phyloP scores from a whole-genome alignment of 129 eudicot genomes.

The Oenanthe sinensis region DNA sequence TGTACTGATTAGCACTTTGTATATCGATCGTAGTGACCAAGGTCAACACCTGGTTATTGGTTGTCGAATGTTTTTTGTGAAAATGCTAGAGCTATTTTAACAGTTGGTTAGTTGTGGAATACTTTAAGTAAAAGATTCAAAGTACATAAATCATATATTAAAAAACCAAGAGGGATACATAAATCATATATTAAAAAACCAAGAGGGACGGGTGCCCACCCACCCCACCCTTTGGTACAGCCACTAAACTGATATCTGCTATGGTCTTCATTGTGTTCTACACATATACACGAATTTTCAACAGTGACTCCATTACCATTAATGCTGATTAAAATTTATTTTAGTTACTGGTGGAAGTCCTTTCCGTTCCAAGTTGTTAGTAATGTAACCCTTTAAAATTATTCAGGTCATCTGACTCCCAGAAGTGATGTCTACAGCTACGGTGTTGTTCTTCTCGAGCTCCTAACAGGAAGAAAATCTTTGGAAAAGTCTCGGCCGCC shows the following conservation, averaged over 20 bases:
- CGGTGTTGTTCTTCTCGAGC: slow-evolving; percentile 88
- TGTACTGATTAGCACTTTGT: not conserved
- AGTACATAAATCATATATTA: not conserved
- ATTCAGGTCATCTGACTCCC: slow-evolving; percentile 74
- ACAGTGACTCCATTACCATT: not conserved
- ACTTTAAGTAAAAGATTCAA: too few relatives aligned
- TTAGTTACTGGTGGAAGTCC: not conserved
- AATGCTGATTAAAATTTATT: not conserved
- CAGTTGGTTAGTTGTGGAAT: too few relatives aligned
- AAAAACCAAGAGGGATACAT: not conserved
- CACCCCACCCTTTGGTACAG: not conserved
- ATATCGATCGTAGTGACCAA: not conserved
- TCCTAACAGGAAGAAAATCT: slow-evolving; percentile 87
- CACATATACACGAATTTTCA: not conserved
- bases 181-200: too few relatives aligned
- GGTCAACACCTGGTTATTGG: not conserved
- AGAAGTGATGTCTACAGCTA: slow-evolving; percentile 95
- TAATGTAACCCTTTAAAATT: slow-evolving; percentile 10
- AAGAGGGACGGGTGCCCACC: not conserved
- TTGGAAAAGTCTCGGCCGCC: slow-evolving; percentile 77
- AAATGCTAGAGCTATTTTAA: too few relatives aligned
- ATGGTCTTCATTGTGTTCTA: not conserved
- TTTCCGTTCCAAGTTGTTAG: not conserved
- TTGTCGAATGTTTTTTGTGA: not conserved
- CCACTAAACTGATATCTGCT: not conserved